Evolutionary conservation across 352 stramenopile species (phyloP).

Genomic region (Globisporangium lucens): DNA sequence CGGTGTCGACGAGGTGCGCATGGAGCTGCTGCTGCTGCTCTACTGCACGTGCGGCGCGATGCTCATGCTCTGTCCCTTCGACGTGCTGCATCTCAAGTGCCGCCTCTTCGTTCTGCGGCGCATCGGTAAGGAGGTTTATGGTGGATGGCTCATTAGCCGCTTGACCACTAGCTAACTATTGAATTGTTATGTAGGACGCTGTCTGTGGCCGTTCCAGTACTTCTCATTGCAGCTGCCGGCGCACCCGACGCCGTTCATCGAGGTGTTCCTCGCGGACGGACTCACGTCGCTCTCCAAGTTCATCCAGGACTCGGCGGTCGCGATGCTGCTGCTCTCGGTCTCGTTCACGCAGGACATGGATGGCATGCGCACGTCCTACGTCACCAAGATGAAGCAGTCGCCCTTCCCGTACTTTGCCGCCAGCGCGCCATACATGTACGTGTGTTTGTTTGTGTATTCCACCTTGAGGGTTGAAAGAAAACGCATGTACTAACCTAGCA

Average conservation of each 20-base stretch:
- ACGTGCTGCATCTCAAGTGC: conserved; percentile 68
- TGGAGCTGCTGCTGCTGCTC: conserved; percentile 65
- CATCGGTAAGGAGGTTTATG: conserved; percentile 25
- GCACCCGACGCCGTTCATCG: conserved; percentile 63
- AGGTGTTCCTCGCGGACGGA: conserved; percentile 79
- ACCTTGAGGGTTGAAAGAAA: no score
- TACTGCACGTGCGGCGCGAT: conserved; percentile 44
- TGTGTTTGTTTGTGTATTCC: background rate
- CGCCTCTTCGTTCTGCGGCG: conserved; percentile 55
- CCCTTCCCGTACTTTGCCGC: conserved; percentile 69
- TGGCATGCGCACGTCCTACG: conserved; percentile 47
- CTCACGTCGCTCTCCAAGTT: conserved; percentile 86
- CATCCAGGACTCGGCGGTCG: conserved; percentile 65
- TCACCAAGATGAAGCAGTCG: conserved; percentile 71
- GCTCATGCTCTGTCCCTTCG: conserved; percentile 59
- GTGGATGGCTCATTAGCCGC: no score
- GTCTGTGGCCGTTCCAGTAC: conserved; percentile 68
- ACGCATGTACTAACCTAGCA: background rate
- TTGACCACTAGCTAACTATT: no score
- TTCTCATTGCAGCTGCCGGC: conserved; percentile 49
- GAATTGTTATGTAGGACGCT: conserved; percentile 20
- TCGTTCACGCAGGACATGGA: conserved; percentile 48
- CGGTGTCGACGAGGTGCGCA: conserved; percentile 50
- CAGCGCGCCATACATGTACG: conserved; percentile 69
- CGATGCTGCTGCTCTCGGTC: conserved; percentile 56